Evolutionary conservation across 2,329 filamentous ascomycete species (phyloP).

Genomic region (Botrytis byssoidea): DNA sequence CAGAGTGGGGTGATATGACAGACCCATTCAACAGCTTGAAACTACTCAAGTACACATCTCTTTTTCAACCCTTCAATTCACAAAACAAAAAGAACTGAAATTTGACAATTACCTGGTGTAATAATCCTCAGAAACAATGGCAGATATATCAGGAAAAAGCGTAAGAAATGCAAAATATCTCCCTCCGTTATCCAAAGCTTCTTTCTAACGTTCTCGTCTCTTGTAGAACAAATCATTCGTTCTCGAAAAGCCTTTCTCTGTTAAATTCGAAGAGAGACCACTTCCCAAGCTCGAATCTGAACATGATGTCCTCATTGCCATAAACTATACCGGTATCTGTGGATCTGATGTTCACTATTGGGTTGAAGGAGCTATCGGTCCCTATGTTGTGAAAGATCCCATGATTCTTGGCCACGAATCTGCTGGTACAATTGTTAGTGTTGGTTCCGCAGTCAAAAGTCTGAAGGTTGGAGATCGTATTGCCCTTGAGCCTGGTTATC

Average conservation of each 20-base stretch:
- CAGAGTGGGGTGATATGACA: slow-evolving; percentile 23
- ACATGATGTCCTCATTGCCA: slow-evolving; percentile 61
- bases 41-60: neutral
- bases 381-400: slow-evolving; percentile 63
- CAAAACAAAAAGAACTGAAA: neutral
- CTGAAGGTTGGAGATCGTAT: slow-evolving; percentile 77
- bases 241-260: slow-evolving; percentile 39
- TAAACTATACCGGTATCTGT: slow-evolving; percentile 67
- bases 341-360: slow-evolving; percentile 72
- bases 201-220: slow-evolving; percentile 15
- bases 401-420: slow-evolving; percentile 72
- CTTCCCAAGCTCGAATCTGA: slow-evolving; percentile 45
- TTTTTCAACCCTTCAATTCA: neutral
- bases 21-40: slow-evolving; percentile 3
- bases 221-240: slow-evolving; percentile 43
- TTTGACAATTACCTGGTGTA: neutral
- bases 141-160: slow-evolving; percentile 25
- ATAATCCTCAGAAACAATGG: slow-evolving; percentile 20
- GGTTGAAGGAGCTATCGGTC: slow-evolving; percentile 65
- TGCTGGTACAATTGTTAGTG: slow-evolving; percentile 71
- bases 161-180: slow-evolving; percentile 17
- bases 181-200: neutral
- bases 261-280: slow-evolving; percentile 38
- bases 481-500: slow-evolving; percentile 87
- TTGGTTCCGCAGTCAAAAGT: slow-evolving; percentile 61